A percentile compares a stretch with the other conserved stretches of the same genome.
Evolutionary conservation across 1,284 basidiomycete genomes (phyloP).

Genomic region (Naganishia albida): DNA sequence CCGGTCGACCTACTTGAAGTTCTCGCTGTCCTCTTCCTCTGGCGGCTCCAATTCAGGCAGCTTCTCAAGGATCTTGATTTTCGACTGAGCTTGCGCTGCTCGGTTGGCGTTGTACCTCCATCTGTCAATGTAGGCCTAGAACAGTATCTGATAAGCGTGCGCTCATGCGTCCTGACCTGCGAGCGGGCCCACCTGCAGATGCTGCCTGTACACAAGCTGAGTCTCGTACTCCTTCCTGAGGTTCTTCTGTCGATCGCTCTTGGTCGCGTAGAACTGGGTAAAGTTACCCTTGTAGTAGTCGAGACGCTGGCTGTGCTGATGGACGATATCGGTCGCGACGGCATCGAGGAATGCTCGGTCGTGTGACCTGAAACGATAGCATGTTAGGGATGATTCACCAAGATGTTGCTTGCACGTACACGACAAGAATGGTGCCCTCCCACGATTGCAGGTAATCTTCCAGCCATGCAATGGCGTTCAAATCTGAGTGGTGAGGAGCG

Average conservation of each 20-base stretch:
- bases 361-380: slow-evolving; percentile 68
- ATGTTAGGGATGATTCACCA: slow-evolving; percentile 5
- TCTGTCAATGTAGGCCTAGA: slow-evolving; percentile 84
- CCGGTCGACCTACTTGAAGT: slow-evolving; percentile 65
- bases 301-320: slow-evolving; percentile 90
- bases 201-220: slow-evolving; percentile 90
- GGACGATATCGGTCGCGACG: slow-evolving; percentile 93
- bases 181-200: slow-evolving; percentile 67
- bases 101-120: slow-evolving; percentile 95
- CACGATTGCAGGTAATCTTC: slow-evolving; percentile 97
- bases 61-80: slow-evolving; percentile 98
- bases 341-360: slow-evolving; percentile 98
- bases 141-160: not conserved
- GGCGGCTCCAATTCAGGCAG: slow-evolving; percentile 91
- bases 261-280: slow-evolving; percentile 97
- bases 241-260: slow-evolving; percentile 89
- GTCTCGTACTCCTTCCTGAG: slow-evolving; percentile 92
- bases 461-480: slow-evolving; percentile 61
- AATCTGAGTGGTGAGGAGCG: slow-evolving; percentile 56
- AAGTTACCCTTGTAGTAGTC: slow-evolving; percentile 93
- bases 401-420: slow-evolving; percentile 59
- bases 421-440: slow-evolving; percentile 90
- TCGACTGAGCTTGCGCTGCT: slow-evolving; percentile 90
- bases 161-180: not conserved
- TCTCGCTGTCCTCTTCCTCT: slow-evolving; percentile 77